A percentile compares a stretch with the other conserved stretches of the same genome.
phyloP scores from a whole-genome alignment of 441 rosid genomes.

The Metrosideros polymorpha region DNA sequence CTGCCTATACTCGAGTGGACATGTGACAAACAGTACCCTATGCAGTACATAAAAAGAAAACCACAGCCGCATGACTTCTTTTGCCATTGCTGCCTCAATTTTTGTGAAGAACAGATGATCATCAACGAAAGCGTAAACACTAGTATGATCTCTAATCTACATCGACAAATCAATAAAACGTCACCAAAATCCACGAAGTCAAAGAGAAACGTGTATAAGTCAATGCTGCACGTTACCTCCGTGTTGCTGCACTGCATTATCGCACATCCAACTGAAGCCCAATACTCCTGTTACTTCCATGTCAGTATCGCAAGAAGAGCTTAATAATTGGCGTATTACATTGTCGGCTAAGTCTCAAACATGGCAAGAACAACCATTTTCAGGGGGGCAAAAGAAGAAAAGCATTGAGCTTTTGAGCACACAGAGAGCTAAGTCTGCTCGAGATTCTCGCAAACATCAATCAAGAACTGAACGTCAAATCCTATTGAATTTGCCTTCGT shows the following conservation, averaged over 20 bases:
- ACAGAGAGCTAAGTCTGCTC: not conserved
- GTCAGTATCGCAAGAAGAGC: not conserved
- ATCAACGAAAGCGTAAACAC: not conserved
- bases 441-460: not conserved
- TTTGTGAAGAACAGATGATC: not conserved
- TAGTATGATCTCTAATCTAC: not conserved
- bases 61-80: not conserved
- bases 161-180: not conserved
- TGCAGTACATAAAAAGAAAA: not conserved
- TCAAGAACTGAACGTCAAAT: not conserved
- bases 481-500: not conserved
- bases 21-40: not conserved
- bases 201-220: not conserved
- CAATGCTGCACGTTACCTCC: conserved; percentile 34
- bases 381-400: not conserved
- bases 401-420: not conserved
- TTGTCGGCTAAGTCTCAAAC: not conserved
- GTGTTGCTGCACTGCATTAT: conserved; percentile 99
- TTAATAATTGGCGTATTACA: not conserved
- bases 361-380: not conserved
- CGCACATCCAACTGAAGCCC: conserved; percentile 99
- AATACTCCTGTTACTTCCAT: conserved; percentile 54
- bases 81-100: not conserved
- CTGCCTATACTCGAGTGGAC: not conserved
- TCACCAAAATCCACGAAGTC: not conserved